phyloP scores from a whole-genome alignment of 2,329 filamentous ascomycete species.

The Neodidymelliopsis sp. region DNA sequence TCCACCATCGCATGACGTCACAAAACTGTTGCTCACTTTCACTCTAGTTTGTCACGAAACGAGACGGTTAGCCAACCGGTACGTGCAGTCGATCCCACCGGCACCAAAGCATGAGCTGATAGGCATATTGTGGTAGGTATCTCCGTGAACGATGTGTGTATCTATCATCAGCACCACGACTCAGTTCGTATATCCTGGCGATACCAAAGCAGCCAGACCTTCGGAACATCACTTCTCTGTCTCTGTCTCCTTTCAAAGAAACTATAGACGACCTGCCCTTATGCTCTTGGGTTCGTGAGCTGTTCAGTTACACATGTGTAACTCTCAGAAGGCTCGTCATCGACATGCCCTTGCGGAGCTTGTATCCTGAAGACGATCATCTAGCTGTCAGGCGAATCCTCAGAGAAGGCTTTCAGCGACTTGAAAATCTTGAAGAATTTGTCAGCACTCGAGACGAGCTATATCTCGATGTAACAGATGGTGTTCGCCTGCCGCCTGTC shows the following conservation, averaged over 20 bases:
- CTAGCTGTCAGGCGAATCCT: constrained; percentile 49
- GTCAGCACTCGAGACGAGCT: constrained; percentile 58
- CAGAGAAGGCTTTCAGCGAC: constrained; percentile 55
- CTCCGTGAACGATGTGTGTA: constrained; percentile 58
- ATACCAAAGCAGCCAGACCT: constrained; percentile 23
- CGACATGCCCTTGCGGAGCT: constrained; percentile 57
- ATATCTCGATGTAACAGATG: constrained; percentile 42
- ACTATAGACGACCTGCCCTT: constrained; percentile 55
- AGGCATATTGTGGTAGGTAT: no score
- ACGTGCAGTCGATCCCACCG: no score
- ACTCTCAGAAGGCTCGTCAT: constrained; percentile 57
- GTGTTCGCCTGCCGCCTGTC: constrained; percentile 40
- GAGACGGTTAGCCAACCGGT: constrained; percentile 50
- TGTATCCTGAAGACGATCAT: constrained; percentile 55
- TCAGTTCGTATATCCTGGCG: constrained; percentile 37
- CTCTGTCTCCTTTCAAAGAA: constrained; percentile 33
- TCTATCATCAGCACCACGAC: constrained; percentile 48
- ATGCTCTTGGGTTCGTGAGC: constrained; percentile 52
- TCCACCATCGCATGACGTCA: constrained; percentile 50
- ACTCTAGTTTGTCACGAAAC: constrained; percentile 55
- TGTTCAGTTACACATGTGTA: constrained; percentile 53
- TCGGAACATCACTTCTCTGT: constrained; percentile 51
- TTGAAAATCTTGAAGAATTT: constrained; percentile 58
- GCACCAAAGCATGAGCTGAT: no score
- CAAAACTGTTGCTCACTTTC: constrained; percentile 56